phyloP scores from a whole-genome alignment of 352 stramenopile genomes.

The Phytophthora nicotianae region DNA sequence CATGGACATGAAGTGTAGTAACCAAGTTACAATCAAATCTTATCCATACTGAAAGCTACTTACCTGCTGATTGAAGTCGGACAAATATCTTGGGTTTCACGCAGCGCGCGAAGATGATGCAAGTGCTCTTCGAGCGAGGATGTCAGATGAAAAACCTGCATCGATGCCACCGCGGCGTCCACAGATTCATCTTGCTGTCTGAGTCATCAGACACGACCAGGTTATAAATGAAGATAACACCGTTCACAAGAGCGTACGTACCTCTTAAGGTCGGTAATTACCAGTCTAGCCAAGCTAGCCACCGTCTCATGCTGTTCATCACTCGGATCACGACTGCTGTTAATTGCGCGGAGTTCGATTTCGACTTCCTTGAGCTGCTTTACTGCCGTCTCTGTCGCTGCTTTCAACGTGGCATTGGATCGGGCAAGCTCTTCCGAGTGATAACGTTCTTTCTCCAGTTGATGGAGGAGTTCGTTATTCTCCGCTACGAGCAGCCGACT shows the following conservation, averaged over 20 bases:
- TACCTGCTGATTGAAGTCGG: conserved; percentile 11
- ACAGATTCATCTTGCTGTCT: conserved; percentile 16
- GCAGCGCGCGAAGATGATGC: conserved; percentile 12
- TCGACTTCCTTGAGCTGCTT: conserved; percentile 25
- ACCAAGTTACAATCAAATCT: not conserved
- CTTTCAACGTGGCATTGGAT: conserved; percentile 11
- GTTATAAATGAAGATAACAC: conserved; percentile 1
- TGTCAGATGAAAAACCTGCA: conserved; percentile 20
- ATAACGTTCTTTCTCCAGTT: conserved; percentile 23
- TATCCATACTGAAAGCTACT: not conserved
- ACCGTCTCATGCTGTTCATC: conserved; percentile 21
- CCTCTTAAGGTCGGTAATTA: conserved; percentile 21
- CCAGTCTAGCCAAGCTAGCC: conserved; percentile 8
- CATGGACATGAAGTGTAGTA: not conserved
- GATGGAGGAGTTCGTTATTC: conserved; percentile 7
- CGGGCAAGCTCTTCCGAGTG: conserved; percentile 3
- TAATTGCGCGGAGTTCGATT: conserved; percentile 21
- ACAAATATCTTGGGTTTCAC: conserved; percentile 7
- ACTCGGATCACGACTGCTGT: not conserved
- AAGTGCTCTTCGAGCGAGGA: conserved; percentile 17
- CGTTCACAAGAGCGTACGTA: not conserved
- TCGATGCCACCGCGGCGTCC: conserved; percentile 20
- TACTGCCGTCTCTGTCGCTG: conserved; percentile 17
- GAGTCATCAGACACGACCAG: not conserved
- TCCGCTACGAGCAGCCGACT: conserved; percentile 12